Base-by-base conservation (phyloP, 306 rosid genomes). In the Begonia masoniana region DNA sequence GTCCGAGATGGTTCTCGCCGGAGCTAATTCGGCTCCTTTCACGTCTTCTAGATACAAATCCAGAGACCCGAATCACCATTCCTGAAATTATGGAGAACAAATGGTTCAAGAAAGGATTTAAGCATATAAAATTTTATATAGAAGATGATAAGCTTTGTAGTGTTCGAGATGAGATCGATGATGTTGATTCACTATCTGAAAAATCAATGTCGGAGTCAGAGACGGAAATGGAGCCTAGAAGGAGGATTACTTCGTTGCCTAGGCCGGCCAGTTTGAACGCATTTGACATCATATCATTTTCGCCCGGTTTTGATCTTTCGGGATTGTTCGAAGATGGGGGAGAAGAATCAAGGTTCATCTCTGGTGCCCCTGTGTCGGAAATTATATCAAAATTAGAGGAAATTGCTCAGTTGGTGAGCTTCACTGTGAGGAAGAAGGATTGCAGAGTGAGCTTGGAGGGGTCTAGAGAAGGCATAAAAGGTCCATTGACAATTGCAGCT, bases 221-320 rank as follows among this genome's bases (percentile, higher is more conserved):
- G 48, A 55, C 49, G 43, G 9, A 51, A 43, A 50, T 56, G 13
- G 12, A 54, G 57, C 54, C 46, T 49, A 62, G 9, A 31, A 47
- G 41, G 39, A 6, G 6, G 13, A 16, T 47, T 10, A 24, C 15
- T 47, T 9, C 24, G 13, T 8, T 2, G 48, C 39, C 39, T 31
- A 41, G 45, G 12, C 14, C 26, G 13, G 41, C 36, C 4, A 0
- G 46, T 15, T 80, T 70, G 68, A 87, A 83, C 62, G 94, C 84
- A 7, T 87, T 87, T 46, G 87, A 83, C 62, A 52, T 87, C 51
- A 81, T 87, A 62, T 83, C 96, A 41, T 76, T 76, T 7, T 83
- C 96, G 5, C 68, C 73, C 0, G 94, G 89, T 1, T 74, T 87
- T 13, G 78, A 87, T 56, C 79, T 87, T 13, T 87, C 94, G 4